A percentile compares a stretch with the other conserved stretches of the same genome.
Evolutionary conservation across 139 green algal genomes (phyloP).

Genomic region (Volvox africanus): DNA sequence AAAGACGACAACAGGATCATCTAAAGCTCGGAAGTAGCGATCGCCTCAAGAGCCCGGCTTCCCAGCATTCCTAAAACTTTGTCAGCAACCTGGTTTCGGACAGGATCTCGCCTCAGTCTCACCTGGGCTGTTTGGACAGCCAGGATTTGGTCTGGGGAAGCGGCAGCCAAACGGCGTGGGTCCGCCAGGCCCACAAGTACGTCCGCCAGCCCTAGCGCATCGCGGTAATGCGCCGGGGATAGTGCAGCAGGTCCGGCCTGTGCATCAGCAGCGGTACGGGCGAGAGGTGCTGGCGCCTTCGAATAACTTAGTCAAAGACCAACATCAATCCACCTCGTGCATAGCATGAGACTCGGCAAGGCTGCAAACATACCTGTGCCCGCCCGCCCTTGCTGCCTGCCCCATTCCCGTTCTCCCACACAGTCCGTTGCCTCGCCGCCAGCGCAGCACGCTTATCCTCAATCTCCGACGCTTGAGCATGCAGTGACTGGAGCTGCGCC

Average conservation of each 20-base stretch:
- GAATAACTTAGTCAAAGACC: neutral
- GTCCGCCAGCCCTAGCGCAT: slow-evolving; percentile 49
- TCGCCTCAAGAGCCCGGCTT: too few relatives aligned
- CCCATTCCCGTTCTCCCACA: slow-evolving; percentile 30
- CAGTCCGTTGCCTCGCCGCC: slow-evolving; percentile 35
- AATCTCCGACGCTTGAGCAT: slow-evolving; percentile 58
- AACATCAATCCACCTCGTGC: neutral
- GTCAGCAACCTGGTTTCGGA: too few relatives aligned
- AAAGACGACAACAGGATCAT: too few relatives aligned
- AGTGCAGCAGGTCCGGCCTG: slow-evolving; percentile 18
- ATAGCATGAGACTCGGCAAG: neutral
- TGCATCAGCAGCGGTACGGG: too few relatives aligned
- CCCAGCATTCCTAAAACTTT: too few relatives aligned
- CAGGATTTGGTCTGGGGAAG: slow-evolving; percentile 32
- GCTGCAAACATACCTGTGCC: neutral
- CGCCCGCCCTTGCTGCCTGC: slow-evolving; percentile 18
- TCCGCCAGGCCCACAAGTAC: slow-evolving; percentile 50
- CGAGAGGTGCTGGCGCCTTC: too few relatives aligned
- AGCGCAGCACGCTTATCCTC: slow-evolving; percentile 61
- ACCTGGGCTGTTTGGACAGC: neutral
- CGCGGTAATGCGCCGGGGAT: slow-evolving; percentile 56
- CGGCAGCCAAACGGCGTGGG: slow-evolving; percentile 18
- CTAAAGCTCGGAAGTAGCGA: too few relatives aligned
- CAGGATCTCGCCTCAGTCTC: neutral
- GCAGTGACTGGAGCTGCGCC: slow-evolving; percentile 64